These are phyloP conservation scores for Mariannaea sp. DNA, from an alignment of 2,329 filamentous ascomycete genomes.

Conservation along the genomic window DNA sequence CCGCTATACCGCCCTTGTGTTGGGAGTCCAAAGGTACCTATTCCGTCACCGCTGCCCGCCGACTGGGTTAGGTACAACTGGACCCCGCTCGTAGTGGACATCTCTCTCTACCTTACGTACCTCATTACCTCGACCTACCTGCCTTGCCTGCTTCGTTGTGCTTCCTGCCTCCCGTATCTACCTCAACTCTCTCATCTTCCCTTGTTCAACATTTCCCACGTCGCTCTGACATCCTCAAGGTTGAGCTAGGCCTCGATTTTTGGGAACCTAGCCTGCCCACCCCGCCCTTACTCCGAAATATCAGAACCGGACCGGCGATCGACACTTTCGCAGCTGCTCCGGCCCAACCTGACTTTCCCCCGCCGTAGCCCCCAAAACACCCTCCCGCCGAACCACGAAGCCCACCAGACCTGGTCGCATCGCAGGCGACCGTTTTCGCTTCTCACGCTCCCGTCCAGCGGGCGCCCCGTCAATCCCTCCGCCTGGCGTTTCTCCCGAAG, in stretches of 20 bases:
- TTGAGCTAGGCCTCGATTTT: constrained; percentile 4
- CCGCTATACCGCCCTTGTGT: constrained; percentile 8
- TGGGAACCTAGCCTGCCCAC: neutral
- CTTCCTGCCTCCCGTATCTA: neutral
- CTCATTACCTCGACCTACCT: constrained; percentile 19
- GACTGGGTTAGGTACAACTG: constrained; percentile 25
- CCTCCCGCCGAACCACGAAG: constrained; percentile 21
- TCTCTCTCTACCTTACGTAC: constrained; percentile 21
- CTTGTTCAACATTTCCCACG: neutral
- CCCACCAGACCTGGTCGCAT: constrained; percentile 41
- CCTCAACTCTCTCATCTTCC: constrained; percentile 1
- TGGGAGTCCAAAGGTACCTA: constrained; percentile 14
- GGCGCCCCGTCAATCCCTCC: constrained; percentile 18
- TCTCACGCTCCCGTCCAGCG: constrained; percentile 18
- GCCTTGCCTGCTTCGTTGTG: constrained; percentile 7
- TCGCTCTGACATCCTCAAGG: neutral
- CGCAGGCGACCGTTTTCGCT: constrained; percentile 35
- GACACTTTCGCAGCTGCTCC: constrained; percentile 21
- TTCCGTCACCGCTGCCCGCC: constrained; percentile 38
- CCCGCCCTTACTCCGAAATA: neutral
- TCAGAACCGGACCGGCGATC: constrained; percentile 17
- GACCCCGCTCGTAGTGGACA: constrained; percentile 35
- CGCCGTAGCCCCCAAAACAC: constrained; percentile 32
- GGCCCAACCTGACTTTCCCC: constrained; percentile 18
- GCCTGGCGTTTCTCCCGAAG: constrained; percentile 4